Evolutionary conservation across 257 asterid species (phyloP).

Genomic region (Phtheirospermum japonicum): DNA sequence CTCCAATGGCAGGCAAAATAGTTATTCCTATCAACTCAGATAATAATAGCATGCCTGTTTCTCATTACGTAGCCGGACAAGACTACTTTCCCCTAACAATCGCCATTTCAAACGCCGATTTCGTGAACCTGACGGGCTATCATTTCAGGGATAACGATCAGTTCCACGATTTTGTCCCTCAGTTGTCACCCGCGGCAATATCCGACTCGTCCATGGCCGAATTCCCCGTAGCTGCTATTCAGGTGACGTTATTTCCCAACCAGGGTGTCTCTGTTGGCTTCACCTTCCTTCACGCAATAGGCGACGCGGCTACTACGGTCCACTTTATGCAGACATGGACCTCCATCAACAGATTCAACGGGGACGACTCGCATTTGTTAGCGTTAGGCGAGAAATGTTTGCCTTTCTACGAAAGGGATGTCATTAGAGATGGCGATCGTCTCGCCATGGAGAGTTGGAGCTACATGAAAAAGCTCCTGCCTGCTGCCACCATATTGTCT

Average conservation of each 20-base stretch:
- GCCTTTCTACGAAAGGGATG: slow-evolving; percentile 6
- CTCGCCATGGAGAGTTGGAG: not conserved
- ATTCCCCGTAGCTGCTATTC: not conserved
- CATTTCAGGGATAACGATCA: not conserved
- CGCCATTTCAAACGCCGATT: slow-evolving; percentile 10
- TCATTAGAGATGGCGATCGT: not conserved
- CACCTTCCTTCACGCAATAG: not conserved
- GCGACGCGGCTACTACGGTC: not conserved
- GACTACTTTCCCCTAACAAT: slow-evolving; percentile 10
- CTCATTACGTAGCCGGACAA: slow-evolving; percentile 2
- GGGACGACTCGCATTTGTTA: not conserved
- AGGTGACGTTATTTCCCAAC: slow-evolving; percentile 25
- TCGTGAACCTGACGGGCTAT: not conserved
- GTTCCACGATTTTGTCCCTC: not conserved
- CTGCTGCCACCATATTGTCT: not conserved
- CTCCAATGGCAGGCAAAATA: slow-evolving; percentile 10
- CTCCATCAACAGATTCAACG: slow-evolving; percentile 3
- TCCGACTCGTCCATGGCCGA: not conserved
- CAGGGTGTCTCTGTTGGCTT: slow-evolving; percentile 13
- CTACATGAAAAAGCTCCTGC: not conserved
- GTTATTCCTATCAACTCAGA: not conserved
- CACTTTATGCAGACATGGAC: slow-evolving; percentile 2
- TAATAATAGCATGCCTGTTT: not conserved
- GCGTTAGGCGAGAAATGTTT: not conserved
- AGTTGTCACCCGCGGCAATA: not conserved